Base-by-base conservation (phyloP, 2,329 filamentous ascomycete species). In the Rhexocercosporidium sp. region DNA sequence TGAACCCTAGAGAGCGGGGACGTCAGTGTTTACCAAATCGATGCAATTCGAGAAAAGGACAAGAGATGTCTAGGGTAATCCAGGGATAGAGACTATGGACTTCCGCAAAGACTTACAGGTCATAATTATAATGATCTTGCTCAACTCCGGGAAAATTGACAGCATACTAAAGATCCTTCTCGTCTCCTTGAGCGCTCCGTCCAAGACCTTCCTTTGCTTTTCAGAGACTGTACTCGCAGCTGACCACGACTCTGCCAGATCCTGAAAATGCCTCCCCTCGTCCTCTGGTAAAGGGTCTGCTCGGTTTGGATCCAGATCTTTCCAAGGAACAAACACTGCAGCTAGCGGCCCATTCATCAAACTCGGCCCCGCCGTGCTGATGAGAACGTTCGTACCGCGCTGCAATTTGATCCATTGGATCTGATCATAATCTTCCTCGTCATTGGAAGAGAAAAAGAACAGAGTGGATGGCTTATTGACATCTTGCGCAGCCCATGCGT, bases 401-500 rank as follows among this genome's bases (percentile, higher is more conserved):
- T 78, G 74, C 7, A 79, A 54, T 18, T 73, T 73, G 1, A 76
- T 65, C 71, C 77, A 78, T 54, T 74, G 67, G n/a, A 78, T 73
- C 49, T 75, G 72, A 8, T 66, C 66, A 16, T 75, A 62, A 2
- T 16, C 41, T 39, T 76, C 73, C 18, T 80, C 72, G 64, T 22
- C 70, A 62, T 25, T 72, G 69, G n/a, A 74, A 66, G 41, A 67
- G 73, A 16, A 77, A 75, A 70, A 78, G 76, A 66, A 83, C n/a
- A 75, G 34, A 3, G 67, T 69, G 2, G 71, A 75, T 11, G 74
- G 72, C 8, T 70, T 68, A 11, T 67, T 63, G 11, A 64, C 18
- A 22, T 73, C 73, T 59, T 75, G 74, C 1, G 66, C 39, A 16
- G 74, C 69, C 70, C 74, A 79, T 27, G 78, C 75, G 62, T 81